Conservation (phyloP, 2,329 filamentous ascomycete species). For the Alternaria consortialis region DNA sequence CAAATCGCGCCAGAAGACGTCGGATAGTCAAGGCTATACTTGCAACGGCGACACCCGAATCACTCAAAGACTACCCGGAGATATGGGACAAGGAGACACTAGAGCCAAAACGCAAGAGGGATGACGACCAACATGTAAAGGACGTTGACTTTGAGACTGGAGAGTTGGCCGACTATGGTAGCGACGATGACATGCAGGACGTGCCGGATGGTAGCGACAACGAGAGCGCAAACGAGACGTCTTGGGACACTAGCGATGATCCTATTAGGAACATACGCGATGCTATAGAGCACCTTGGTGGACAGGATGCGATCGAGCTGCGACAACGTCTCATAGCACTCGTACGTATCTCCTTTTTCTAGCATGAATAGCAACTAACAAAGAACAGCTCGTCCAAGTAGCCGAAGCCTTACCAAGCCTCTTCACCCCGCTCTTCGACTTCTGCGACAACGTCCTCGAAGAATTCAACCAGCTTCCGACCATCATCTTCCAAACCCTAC, state of each 20-base stretch:
- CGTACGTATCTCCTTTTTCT: slow-evolving; percentile 44
- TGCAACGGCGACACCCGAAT: slow-evolving; percentile 67
- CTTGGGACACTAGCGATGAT: background rate
- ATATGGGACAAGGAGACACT: slow-evolving; percentile 73
- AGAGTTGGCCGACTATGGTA: slow-evolving; percentile 66
- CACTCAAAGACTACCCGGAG: slow-evolving; percentile 66
- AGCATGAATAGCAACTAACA: slow-evolving; percentile 23
- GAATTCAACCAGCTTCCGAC: slow-evolving; percentile 67
- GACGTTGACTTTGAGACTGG: slow-evolving; percentile 64
- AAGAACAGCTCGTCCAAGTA: slow-evolving; percentile 48
- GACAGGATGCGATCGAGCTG: slow-evolving; percentile 66
- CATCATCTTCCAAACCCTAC: slow-evolving; percentile 65
- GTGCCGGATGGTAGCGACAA: slow-evolving; percentile 14
- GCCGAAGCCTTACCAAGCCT: slow-evolving; percentile 51
- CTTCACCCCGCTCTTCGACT: slow-evolving; percentile 62
- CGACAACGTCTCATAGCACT: slow-evolving; percentile 71
- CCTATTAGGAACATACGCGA: slow-evolving; percentile 18
- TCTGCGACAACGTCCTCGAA: slow-evolving; percentile 68
- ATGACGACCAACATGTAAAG: slow-evolving; percentile 65
- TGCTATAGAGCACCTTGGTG: slow-evolving; percentile 45
- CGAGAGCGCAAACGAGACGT: slow-evolving; percentile 13
- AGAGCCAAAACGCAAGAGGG: slow-evolving; percentile 55
- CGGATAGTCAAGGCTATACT: slow-evolving; percentile 73
- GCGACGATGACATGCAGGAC: slow-evolving; percentile 46
- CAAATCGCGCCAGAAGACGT: slow-evolving; percentile 53